These are phyloP conservation scores for Aspergillus hancockii DNA, from an alignment of 495 filamentous ascomycete species.

Conservation along the genomic window DNA sequence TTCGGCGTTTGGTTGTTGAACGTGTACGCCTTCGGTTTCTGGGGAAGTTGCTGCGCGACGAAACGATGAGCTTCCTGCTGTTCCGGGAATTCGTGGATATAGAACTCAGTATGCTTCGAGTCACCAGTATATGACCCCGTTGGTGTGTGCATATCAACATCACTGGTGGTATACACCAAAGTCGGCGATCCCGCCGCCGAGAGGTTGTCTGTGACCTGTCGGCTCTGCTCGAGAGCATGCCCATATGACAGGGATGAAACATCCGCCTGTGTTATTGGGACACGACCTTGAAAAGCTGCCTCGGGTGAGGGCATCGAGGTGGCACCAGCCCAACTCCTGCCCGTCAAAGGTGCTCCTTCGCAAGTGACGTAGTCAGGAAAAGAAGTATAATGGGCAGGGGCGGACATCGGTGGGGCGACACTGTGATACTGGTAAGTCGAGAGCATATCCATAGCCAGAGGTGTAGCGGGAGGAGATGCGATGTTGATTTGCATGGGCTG, in stretches of 20 bases:
- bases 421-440: slow-evolving; percentile 41
- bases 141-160: slow-evolving; percentile 33
- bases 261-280: slow-evolving; percentile 34
- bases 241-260: slow-evolving; percentile 41
- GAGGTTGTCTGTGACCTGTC: slow-evolving; percentile 27
- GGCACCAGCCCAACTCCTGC: slow-evolving; percentile 44
- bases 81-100: slow-evolving; percentile 47
- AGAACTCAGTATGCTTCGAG: slow-evolving; percentile 40
- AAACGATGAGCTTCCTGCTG: slow-evolving; percentile 42
- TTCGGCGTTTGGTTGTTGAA: slow-evolving; percentile 47
- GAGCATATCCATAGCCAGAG: slow-evolving; percentile 40
- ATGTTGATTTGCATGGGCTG: slow-evolving; percentile 50
- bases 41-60: slow-evolving; percentile 41
- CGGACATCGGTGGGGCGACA: slow-evolving; percentile 46
- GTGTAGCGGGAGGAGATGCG: slow-evolving; percentile 49
- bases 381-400: slow-evolving; percentile 44
- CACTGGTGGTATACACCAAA: slow-evolving; percentile 39
- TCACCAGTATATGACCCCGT: slow-evolving; percentile 25
- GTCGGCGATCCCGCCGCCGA: slow-evolving; percentile 36
- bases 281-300: slow-evolving; percentile 30
- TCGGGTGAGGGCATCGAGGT: slow-evolving; percentile 45
- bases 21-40: slow-evolving; percentile 45
- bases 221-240: slow-evolving; percentile 29
- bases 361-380: slow-evolving; percentile 44
- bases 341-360: slow-evolving; percentile 34